phyloP scores from a whole-genome alignment of 257 asterid genomes.

The Echites panduratus region DNA sequence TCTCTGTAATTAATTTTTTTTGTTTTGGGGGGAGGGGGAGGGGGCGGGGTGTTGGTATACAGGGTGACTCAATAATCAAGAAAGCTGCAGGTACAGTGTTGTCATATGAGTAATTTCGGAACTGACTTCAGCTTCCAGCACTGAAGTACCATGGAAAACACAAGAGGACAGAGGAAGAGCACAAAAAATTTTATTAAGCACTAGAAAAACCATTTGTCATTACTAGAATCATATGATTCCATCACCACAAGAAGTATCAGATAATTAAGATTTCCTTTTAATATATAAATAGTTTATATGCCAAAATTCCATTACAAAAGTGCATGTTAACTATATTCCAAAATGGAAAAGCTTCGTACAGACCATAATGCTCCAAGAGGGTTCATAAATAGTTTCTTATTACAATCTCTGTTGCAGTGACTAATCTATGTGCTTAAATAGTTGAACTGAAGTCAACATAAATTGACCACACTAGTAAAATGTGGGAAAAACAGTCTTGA shows the following conservation, averaged over 20 bases:
- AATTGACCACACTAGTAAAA: neutral
- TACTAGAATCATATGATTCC: neutral
- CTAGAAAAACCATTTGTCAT: neutral
- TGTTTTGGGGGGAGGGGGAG: too few relatives aligned
- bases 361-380: neutral
- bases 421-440: neutral
- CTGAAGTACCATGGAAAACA: neutral
- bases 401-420: neutral
- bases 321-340: neutral
- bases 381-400: neutral
- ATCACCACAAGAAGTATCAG: neutral
- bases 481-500: neutral
- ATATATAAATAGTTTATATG: neutral
- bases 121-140: neutral
- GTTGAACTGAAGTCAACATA: neutral
- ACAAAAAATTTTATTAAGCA: neutral
- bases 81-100: neutral
- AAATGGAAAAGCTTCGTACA: neutral
- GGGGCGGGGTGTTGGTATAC: too few relatives aligned
- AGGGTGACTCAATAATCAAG: too few relatives aligned
- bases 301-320: neutral
- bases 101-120: too few relatives aligned
- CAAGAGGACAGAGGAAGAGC: neutral
- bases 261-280: neutral
- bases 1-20: too few relatives aligned